Evolutionary conservation across 2,329 filamentous ascomycete species (phyloP), one percentile per base, ranked within the genome.

Genomic region (Colletotrichum echinochloae): DNA sequence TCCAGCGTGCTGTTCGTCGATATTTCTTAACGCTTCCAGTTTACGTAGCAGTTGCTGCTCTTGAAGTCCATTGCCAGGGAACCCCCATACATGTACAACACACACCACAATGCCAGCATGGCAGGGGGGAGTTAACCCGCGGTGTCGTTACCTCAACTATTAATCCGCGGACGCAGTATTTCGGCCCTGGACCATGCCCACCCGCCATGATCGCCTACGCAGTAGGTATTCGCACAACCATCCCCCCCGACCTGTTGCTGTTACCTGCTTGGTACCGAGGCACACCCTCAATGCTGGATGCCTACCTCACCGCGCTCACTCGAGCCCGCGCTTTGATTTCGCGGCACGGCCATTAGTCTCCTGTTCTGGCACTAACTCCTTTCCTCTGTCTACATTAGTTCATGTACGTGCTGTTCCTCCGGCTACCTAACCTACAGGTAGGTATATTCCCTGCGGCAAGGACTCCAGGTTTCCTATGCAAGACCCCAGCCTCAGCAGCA

Each of bases 301-400:
- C 37, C 55, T 46, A 61, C 48, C 23, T 28, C 9, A 14, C 33
- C 26, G 14, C 35, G 7, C 30, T 44, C 57, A 54, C 46, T 56
- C 30, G 41, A 66, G 41, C 67, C 64, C 67, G 23, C 67, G 63
- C 67, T 67, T 59, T 65, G 30, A 65, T 68, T 67, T 65, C 68
- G 59, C 64, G 59, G 54, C 57, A 51, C 64, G 68, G 68, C 52
- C 59, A 59, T 49, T 37, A 30, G 44, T 71, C 55, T 70, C 68
- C 68, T 71, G 62, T 52, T 71, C 37, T 54, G 64, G 68, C 26
- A 48, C 59, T 48, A 67, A 68, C 59, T 68, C 64, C 68, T 68
- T 70, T 65, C 37, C 28, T 55, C 39, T 59, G 35, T 59, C 48
- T 54, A 28, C 60, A 48, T 41, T 30, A 33, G 37, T 54, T 37